A percentile compares a stretch with the other conserved stretches of the same genome.
Evolutionary conservation across 768 basidiomycete genomes (phyloP).

Genomic region (Mycena vulgaris): DNA sequence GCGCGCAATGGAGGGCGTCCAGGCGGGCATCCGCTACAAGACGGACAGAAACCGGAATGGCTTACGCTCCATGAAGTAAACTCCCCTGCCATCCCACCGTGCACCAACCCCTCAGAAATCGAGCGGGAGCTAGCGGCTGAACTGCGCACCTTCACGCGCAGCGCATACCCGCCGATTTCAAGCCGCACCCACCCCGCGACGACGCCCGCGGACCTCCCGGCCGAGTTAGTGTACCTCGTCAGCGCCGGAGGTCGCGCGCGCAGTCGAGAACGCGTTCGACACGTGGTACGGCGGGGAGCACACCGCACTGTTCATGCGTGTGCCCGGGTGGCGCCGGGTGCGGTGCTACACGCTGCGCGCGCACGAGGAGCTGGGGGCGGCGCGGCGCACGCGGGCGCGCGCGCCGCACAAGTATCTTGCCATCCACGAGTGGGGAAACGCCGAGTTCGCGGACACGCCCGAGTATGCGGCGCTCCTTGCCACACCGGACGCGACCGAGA

Average conservation of each 20-base stretch:
- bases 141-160: conserved; percentile 6
- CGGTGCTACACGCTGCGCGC: conserved; percentile 45
- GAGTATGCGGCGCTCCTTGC: background rate
- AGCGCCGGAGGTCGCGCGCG: conserved; percentile 21
- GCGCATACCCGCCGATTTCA: conserved; percentile 42
- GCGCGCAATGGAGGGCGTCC: background rate
- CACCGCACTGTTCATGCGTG: conserved; percentile 43
- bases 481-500: background rate
- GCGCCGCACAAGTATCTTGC: conserved; percentile 30
- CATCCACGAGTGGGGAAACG: conserved; percentile 29
- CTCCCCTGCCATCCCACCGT: background rate
- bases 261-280: conserved; percentile 46
- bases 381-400: no score
- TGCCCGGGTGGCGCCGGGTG: conserved; percentile 50
- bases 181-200: conserved; percentile 33
- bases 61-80: background rate
- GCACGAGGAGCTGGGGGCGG: background rate
- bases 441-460: conserved; percentile 5
- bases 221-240: conserved; percentile 41
- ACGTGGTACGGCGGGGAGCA: conserved; percentile 52
- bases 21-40: background rate
- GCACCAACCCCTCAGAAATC: conserved; percentile 36
- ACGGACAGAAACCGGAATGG: background rate
- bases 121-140: background rate
- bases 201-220: conserved; percentile 26